Conservation (phyloP, 1,284 basidiomycete species). For the Austropuccinia psidii region DNA sequence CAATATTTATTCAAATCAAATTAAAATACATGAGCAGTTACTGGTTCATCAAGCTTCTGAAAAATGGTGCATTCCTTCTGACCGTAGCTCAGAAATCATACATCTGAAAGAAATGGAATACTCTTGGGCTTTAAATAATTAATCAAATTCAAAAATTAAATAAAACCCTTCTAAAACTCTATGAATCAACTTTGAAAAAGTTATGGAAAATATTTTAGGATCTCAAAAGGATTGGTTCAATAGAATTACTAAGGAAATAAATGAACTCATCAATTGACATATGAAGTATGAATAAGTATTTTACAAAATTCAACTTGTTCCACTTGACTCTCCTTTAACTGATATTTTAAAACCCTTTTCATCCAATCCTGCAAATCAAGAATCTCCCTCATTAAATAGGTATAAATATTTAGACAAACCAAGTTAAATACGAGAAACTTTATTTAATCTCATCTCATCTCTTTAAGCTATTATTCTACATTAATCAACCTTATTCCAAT, state of each 20-base stretch:
- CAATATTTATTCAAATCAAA: constrained; percentile 3
- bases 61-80: constrained; percentile 60
- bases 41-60: constrained; percentile 56
- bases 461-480: too few species aligned
- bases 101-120: constrained; percentile 67
- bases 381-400: too few species aligned
- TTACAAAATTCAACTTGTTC: constrained; percentile 29
- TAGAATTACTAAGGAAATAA: constrained; percentile 5
- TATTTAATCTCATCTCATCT: background rate
- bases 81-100: constrained; percentile 68
- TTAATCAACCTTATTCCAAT: too few species aligned
- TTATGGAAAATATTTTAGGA: constrained; percentile 30
- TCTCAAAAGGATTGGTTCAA: background rate
- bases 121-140: constrained; percentile 50
- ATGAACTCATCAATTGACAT: constrained; percentile 11
- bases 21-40: constrained; percentile 20
- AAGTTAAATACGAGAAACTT: constrained; percentile 10
- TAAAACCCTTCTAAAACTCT: constrained; percentile 4
- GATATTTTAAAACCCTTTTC: too few species aligned
- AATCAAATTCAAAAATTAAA: constrained; percentile 2
- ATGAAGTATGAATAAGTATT: constrained; percentile 7
- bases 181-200: constrained; percentile 29
- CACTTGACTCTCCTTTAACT: constrained; percentile 13
- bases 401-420: too few species aligned
- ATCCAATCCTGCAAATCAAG: too few species aligned